These are phyloP conservation scores for Tuber brumale DNA, from an alignment of 495 filamentous ascomycete genomes.

Conservation along the genomic window DNA sequence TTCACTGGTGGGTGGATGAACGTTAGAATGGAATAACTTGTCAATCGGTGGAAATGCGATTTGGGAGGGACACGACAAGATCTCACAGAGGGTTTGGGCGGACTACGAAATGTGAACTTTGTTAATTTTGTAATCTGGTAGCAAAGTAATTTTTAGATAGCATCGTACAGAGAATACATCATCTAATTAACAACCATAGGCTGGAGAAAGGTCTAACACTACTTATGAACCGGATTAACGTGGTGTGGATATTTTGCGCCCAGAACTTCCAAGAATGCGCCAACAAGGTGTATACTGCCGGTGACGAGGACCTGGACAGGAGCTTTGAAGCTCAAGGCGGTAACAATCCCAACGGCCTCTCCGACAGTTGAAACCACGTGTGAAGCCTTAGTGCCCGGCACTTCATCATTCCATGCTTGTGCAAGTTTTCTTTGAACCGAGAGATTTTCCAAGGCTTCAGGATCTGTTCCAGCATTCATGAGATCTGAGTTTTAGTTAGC, in stretches of 20 bases:
- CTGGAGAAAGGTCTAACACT: neutral
- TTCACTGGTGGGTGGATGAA: neutral
- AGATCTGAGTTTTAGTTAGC: conserved; percentile 53
- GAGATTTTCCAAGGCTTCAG: conserved; percentile 59
- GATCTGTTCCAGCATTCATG: conserved; percentile 65
- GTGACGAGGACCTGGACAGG: conserved; percentile 54
- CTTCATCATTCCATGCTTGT: conserved; percentile 57
- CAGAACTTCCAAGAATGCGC: conserved; percentile 69
- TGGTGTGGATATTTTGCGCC: conserved; percentile 43
- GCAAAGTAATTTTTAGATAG: neutral
- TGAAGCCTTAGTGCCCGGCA: conserved; percentile 50
- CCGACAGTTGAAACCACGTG: conserved; percentile 72
- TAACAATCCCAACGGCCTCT: conserved; percentile 66
- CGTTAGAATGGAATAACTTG: neutral
- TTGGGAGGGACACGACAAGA: neutral
- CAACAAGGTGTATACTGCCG: conserved; percentile 84
- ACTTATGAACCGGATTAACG: neutral
- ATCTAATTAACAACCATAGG: neutral
- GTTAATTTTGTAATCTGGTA: neutral
- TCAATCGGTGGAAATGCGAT: neutral
- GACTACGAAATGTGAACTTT: neutral
- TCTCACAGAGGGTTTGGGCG: neutral
- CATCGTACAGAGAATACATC: neutral
- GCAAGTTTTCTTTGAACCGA: conserved; percentile 70
- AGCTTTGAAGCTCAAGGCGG: conserved; percentile 9